Base-by-base conservation (phyloP, 345 rosid genomes). In the Salix dunnii region DNA sequence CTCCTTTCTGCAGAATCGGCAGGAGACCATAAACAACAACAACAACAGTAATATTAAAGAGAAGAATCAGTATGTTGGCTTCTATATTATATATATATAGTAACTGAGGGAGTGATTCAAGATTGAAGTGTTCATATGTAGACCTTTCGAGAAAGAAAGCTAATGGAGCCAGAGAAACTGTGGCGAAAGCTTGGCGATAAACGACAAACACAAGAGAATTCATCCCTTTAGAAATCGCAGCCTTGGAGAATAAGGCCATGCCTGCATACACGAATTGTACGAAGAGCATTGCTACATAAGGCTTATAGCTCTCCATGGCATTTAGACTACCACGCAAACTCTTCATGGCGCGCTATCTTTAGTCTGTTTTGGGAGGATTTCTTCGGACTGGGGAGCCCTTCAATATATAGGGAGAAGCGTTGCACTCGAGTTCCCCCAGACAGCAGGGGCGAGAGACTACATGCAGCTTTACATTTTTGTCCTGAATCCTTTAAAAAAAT, bases 141-240 rank as follows among this genome's bases (percentile, higher is more conserved):
- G 76, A 95, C 99, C 98, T 95, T 79, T 95, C 94, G 21, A 91
- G 81, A 83, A 89, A 82, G 85, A 84, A 73, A 49, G 97, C 94
- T 35, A 93, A 85, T 31, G 97, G 99, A 75, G 91, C 84, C 18
- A 95, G 72, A 35, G 87, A 88, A 13, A 86, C 66, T 1, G 91
- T 67, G 62, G 99, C 98, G 11, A 93, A 85, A 78, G 94, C 96
- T 76, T 91, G 95, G 27, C 98, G 90, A 75, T 89, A 93, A 55
- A 90, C 87, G 10, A 93, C 96, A 21, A 95, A 93, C 51, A 88
- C 93, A 62, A 60, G 88, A 86, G 92, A 89, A 85, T 84, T 92
- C 91, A 90, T 91, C 78, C 98, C 98, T 27, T 81, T 76, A 69
- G 91, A 73, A 38, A 92, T 87, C 5, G 97, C 91, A 4, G 88